These are phyloP conservation scores for Strigomonas galati DNA, from an alignment of 208 protist genomes.

Conservation along the genomic window DNA sequence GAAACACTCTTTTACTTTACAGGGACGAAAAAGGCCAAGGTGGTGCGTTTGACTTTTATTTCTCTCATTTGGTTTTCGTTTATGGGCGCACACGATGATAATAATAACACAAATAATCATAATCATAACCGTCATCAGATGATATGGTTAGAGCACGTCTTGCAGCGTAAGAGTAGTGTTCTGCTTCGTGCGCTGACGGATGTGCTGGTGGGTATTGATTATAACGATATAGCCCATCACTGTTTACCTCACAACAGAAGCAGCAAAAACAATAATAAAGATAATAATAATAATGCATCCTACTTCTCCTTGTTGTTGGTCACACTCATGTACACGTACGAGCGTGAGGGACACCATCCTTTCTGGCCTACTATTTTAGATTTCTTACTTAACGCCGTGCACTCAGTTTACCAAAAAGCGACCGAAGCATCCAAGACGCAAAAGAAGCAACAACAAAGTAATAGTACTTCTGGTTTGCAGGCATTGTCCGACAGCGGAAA, in stretches of 20 bases:
- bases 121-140: constrained; percentile 2
- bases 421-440: too few relatives aligned
- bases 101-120: too few relatives aligned
- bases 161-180: constrained; percentile 36
- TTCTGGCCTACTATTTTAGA: constrained; percentile 66
- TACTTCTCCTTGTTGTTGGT: constrained; percentile 18
- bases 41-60: constrained; percentile 42
- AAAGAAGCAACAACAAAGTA: too few relatives aligned
- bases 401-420: too few relatives aligned
- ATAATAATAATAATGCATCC: constrained; percentile 9
- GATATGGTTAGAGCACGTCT: constrained; percentile 45
- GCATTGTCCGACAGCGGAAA: too few relatives aligned
- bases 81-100: too few relatives aligned
- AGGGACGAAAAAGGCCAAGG: constrained; percentile 25
- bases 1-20: constrained; percentile 43
- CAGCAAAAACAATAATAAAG: too few relatives aligned
- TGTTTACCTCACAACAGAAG: too few relatives aligned
- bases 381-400: too few relatives aligned
- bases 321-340: constrained; percentile 31
- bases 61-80: constrained; percentile 30
- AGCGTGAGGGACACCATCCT: constrained; percentile 43
- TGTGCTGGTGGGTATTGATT: constrained; percentile 34
- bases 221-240: neutral
- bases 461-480: too few relatives aligned
- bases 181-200: constrained; percentile 64